Base-by-base conservation (phyloP, 2,329 filamentous ascomycete species). In the Daldinia sp. region DNA sequence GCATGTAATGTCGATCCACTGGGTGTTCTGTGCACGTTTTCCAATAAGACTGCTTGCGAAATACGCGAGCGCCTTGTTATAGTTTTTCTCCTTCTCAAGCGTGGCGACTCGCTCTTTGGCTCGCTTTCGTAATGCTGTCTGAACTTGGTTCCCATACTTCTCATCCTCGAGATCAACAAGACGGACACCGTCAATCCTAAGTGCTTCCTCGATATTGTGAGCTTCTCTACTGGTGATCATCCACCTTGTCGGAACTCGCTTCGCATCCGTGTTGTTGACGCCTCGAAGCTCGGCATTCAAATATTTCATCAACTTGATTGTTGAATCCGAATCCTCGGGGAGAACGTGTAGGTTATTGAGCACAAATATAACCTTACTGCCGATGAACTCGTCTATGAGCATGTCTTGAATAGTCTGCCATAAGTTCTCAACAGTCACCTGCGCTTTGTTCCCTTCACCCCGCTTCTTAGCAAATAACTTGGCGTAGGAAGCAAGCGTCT, bases 1-100 rank as follows among this genome's bases (percentile, higher is more conserved):
- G 29, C 76, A 78, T 1, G 78, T 77, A 2, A 80, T 79, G 23
- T 80, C 78, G 25, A 80, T 79, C 79, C 79, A 80, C 25, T 79
- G 78, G 0, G 77, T 79, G 49, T 79, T 80, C 6, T 79, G 77
- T 0, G 79, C 79, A 29, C 79, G 72, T 32, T 73, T 77, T 0
- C 78, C 79, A 4, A 80, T 78, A 2, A 80, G 68, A 51, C 78
- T 80, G 34, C 77, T 77, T 0, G 76, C 77, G 56, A 78, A 80
- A 58, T 80, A 80, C 3, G 77, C 71, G 1, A 80, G 71, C 1
- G 79, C 79, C 49, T 76, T 78, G 57, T 77, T 80, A 56, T 80
- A 80, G 0, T 75, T 74, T 52, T 80, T 80, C 9, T 73, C 66
- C 8, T 68, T 66, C 0, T 75, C 75, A 3, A 80, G 69, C 0